Evolutionary conservation across 2,329 filamentous ascomycete genomes (phyloP), one percentile per base, ranked within the genome.

Genomic region (Diatrype stigma): DNA sequence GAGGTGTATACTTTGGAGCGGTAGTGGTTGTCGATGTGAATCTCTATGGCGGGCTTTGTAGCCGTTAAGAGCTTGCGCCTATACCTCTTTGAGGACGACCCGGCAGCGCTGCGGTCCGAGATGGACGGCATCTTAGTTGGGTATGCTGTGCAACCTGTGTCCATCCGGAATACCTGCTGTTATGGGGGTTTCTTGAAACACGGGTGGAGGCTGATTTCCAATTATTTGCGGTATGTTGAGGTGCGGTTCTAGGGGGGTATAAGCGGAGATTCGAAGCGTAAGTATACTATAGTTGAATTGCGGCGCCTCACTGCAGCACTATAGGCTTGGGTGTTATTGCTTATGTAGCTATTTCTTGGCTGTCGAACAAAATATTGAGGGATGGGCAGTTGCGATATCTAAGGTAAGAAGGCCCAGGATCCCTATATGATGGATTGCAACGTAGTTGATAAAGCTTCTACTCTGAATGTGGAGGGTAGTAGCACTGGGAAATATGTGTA

Each of bases 1-100:
- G 79, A 77, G 4, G 77, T 80, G 66, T 82, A 84, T 45, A 81
- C 72, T 63, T 78, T 80, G 61, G 76, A 73, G 55, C 59, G 71
- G 66, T 73, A 81, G 69, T 83, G 77, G 63, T 76, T 71, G 59
- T 79, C 70, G 47, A 84, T 70, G 47, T 71, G 67, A 63, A 84
- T 69, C 42, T 70, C 68, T 60, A 82, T 73, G 59, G 63, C 68
- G 35, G 73, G 61, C 59, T 67, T 71, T 49, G 52, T 46, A 4
- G 49, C 35, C 17, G 56, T 47, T 21, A 57, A 50, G 14, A 63
- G 45, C 34, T 52, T 60, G 47, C 57, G 57, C 44, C 51, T 52
- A 42, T 59, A 54, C 11, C 49, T 51, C 32, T 56, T 55, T 16
- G 57, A 35, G 2, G 34, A 37, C 34, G 51, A 46, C 23, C 48